A percentile compares a stretch with the other conserved stretches of the same genome.
Conservation (phyloP, 441 rosid species). For the Arabidopsis lyrata region DNA sequence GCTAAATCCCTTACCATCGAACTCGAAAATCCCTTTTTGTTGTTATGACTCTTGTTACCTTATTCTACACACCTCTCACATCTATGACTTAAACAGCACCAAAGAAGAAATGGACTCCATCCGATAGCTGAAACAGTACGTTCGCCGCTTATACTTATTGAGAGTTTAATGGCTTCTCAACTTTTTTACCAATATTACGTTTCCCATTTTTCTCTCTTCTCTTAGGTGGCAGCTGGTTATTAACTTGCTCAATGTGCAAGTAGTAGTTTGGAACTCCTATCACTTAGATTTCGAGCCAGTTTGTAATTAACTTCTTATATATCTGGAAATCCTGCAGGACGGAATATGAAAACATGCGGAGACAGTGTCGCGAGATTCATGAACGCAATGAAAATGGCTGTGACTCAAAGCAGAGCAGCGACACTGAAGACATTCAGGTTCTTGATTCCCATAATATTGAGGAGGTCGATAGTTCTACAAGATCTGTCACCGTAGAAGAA, state of each 20-base stretch:
- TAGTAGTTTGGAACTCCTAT: too few relatives aligned
- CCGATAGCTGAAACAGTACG: constrained; percentile 60
- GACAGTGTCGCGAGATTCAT: constrained; percentile 59
- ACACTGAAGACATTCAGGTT: constrained; percentile 54
- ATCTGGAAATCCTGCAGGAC: constrained; percentile 56
- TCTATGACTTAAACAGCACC: constrained; percentile 73
- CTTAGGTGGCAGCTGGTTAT: constrained; percentile 14
- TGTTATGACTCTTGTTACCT: neutral
- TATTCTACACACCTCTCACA: constrained; percentile 44
- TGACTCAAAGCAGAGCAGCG: constrained; percentile 48
- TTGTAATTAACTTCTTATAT: constrained; percentile 17
- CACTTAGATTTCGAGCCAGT: too few relatives aligned
- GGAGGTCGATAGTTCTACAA: constrained; percentile 56
- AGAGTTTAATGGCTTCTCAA: constrained; percentile 22
- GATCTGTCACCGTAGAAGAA: constrained; percentile 56
- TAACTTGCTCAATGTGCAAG: too few relatives aligned
- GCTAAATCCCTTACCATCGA: neutral
- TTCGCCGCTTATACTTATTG: constrained; percentile 37
- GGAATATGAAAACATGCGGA: constrained; percentile 69
- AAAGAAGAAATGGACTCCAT: constrained; percentile 66
- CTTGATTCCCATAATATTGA: constrained; percentile 56
- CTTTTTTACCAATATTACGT: constrained; percentile 11
- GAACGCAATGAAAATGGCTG: constrained; percentile 48
- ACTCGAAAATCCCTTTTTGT: neutral
- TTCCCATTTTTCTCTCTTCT: constrained; percentile 15